These are phyloP conservation scores for Colletotrichum sp. DNA, from an alignment of 2,329 filamentous ascomycete genomes.

Conservation along the genomic window DNA sequence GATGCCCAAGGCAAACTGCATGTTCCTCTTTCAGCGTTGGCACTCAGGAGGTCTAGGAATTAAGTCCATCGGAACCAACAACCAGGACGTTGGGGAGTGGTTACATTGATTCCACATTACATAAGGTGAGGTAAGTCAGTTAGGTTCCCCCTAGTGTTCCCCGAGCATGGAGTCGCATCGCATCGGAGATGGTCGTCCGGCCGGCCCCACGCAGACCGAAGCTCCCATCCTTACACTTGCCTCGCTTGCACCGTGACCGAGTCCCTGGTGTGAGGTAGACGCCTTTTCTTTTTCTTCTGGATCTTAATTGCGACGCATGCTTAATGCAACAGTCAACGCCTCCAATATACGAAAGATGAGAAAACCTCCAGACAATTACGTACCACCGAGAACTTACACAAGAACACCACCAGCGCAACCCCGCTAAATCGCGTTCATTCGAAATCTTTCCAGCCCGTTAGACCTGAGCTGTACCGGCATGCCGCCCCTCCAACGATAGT, in stretches of 20 bases:
- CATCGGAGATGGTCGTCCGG: background rate
- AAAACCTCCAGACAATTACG: background rate
- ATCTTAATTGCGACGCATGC: background rate
- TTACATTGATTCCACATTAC: background rate
- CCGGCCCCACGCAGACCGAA: background rate
- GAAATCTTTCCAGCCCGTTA: constrained; percentile 8
- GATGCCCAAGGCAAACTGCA: background rate
- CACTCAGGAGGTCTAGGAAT: background rate
- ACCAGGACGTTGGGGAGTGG: background rate
- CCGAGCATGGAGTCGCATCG: background rate
- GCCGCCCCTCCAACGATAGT: constrained; percentile 28
- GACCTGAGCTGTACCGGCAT: constrained; percentile 15
- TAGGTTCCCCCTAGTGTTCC: background rate
- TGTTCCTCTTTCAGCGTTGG: background rate
- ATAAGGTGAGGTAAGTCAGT: background rate
- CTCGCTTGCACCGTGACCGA: background rate
- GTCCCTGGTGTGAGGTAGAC: background rate
- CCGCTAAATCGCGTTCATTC: constrained; percentile 10
- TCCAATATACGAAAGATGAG: background rate
- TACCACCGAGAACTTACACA: background rate
- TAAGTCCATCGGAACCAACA: background rate
- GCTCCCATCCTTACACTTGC: background rate
- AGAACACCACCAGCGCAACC: background rate
- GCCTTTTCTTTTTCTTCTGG: background rate
- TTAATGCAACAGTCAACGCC: background rate